Conservation (phyloP, 2,329 filamentous ascomycete genomes). For the Exophiala aquamarina region DNA sequence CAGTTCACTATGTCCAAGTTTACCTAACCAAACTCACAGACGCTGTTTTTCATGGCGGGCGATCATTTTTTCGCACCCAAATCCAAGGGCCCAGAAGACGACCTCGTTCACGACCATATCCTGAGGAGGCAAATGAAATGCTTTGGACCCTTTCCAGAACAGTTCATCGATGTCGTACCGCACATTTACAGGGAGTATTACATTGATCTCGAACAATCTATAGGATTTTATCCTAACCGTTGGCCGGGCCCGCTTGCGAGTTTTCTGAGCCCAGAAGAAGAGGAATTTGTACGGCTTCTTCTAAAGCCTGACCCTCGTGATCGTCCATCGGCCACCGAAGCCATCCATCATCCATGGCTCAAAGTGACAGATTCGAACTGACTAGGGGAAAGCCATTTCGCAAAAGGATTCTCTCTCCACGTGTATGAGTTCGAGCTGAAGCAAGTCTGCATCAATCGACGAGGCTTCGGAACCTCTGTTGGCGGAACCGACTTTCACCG, state of each 20-base stretch:
- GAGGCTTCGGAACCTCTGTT: too few species aligned
- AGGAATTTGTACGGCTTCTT: neutral
- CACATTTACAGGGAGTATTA: neutral
- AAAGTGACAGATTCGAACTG: neutral
- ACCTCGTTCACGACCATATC: neutral
- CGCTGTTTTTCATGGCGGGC: neutral
- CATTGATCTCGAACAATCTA: neutral
- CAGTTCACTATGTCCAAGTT: neutral
- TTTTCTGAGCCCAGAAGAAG: slow-evolving; percentile 1
- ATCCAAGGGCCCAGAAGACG: neutral
- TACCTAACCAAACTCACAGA: neutral
- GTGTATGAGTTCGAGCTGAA: too few species aligned
- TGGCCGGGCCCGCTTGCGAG: neutral
- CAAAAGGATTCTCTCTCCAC: too few species aligned
- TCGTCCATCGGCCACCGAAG: neutral
- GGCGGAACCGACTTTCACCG: too few species aligned
- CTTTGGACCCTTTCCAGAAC: slow-evolving; percentile 1
- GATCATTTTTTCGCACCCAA: slow-evolving; percentile 1
- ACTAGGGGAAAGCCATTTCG: too few species aligned
- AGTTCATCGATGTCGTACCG: neutral
- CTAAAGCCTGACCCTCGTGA: slow-evolving; percentile 2
- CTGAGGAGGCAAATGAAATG: neutral
- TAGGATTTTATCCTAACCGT: neutral
- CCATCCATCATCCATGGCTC: neutral
- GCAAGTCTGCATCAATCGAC: too few species aligned